Percentiles rank a stretch among this genome's conserved stretches.
These are phyloP conservation scores for Phyllosticta capitalensis DNA, from an alignment of 2,329 filamentous ascomycete species.

Conservation along the genomic window DNA sequence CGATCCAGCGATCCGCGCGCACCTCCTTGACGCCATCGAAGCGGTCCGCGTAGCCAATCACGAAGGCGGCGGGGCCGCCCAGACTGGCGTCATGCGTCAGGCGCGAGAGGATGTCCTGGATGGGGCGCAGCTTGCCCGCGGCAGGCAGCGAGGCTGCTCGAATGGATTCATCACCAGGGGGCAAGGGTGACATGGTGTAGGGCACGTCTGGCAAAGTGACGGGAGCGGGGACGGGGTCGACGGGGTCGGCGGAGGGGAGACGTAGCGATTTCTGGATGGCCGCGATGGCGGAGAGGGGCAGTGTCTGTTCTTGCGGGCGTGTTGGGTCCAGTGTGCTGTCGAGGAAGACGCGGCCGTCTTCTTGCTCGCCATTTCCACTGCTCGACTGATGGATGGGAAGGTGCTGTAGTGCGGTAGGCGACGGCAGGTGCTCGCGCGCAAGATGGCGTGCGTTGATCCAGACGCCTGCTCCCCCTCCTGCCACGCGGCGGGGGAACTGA, in stretches of 20 bases:
- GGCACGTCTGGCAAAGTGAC: background rate
- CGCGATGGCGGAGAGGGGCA: background rate
- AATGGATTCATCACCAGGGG: background rate
- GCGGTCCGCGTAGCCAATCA: slow-evolving; percentile 40
- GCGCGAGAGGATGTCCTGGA: slow-evolving; percentile 31
- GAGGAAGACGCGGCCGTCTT: background rate
- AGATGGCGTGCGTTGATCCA: slow-evolving; percentile 8
- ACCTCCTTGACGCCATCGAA: slow-evolving; percentile 37
- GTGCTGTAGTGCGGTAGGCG: background rate
- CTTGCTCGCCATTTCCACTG: background rate
- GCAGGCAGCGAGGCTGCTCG: background rate
- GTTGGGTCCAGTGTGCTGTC: background rate
- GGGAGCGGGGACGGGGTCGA: background rate
- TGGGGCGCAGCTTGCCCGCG: slow-evolving; percentile 12
- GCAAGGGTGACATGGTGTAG: background rate
- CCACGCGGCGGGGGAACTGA: background rate
- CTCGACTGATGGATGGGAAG: background rate
- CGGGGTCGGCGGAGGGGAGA: background rate
- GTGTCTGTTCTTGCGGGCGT: background rate
- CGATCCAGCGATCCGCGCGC: slow-evolving; percentile 36
- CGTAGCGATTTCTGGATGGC: background rate
- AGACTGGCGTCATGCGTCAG: slow-evolving; percentile 32
- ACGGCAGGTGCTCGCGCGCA: background rate
- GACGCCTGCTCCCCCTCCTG: background rate
- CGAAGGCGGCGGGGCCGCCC: slow-evolving; percentile 24